Percentiles rank a stretch among this genome's conserved stretches.
phyloP scores from a whole-genome alignment of 208 protist species.

The Trichomonas gallinae region DNA sequence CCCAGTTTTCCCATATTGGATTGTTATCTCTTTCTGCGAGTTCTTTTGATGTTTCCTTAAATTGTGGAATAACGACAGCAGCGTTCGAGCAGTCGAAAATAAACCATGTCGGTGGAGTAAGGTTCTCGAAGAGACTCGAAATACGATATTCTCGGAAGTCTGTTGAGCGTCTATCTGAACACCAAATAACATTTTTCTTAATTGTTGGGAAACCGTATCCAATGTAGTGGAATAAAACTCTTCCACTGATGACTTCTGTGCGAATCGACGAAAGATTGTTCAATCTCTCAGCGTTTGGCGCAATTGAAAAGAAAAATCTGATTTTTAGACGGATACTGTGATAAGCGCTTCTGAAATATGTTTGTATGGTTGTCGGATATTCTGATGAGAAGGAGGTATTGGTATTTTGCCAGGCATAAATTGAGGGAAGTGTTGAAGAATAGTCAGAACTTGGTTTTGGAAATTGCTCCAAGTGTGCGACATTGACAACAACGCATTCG shows the following conservation, averaged over 20 bases:
- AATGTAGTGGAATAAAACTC: not conserved
- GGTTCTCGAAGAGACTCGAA: not conserved
- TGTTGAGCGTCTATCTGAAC: not conserved
- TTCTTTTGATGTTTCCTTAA: not conserved
- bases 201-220: slow-evolving; percentile 3
- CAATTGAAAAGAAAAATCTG: slow-evolving; percentile 14
- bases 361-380: not conserved
- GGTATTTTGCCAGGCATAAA: not conserved
- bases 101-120: not conserved
- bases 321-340: not conserved
- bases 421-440: not conserved
- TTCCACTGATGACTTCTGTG: not conserved
- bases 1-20: not conserved
- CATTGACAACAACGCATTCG: not conserved
- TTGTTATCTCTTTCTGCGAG: not conserved
- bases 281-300: not conserved
- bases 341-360: not conserved
- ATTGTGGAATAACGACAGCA: not conserved
- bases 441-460: not conserved
- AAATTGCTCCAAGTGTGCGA: not conserved
- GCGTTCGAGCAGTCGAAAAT: slow-evolving; percentile 20
- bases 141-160: not conserved
- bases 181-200: not conserved
- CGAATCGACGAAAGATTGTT: not conserved
- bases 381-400: not conserved